These are phyloP conservation scores for Mortierella sp. DNA, from an alignment of 371 early-diverging fungal genomes.

Conservation along the genomic window DNA sequence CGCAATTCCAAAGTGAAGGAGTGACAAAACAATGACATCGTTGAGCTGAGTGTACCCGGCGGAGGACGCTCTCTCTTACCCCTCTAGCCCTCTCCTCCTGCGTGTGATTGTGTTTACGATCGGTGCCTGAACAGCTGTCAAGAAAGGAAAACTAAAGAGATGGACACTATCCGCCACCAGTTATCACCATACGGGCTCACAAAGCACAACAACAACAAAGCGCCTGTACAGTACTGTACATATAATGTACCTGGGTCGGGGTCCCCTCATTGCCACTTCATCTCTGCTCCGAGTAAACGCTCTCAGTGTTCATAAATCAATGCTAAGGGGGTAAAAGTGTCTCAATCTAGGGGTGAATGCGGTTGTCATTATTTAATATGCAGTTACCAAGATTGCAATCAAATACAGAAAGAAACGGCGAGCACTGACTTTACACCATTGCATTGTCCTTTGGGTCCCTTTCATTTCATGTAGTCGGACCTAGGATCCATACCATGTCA, in stretches of 20 bases:
- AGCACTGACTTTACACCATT: neutral
- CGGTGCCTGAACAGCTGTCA: neutral
- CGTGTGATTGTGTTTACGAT: neutral
- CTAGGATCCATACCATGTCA: neutral
- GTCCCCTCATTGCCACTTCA: neutral
- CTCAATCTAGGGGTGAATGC: neutral
- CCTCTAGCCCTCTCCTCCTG: neutral
- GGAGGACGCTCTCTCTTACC: no score
- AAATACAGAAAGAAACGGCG: neutral
- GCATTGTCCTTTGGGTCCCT: neutral
- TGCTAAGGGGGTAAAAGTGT: neutral
- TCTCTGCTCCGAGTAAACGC: neutral
- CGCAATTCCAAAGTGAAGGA: neutral
- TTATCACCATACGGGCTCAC: conserved; percentile 1
- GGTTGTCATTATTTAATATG: neutral
- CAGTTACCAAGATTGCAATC: conserved; percentile 2
- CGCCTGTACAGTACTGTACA: neutral
- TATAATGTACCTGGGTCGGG: neutral
- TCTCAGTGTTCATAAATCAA: conserved; percentile 6
- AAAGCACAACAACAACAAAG: neutral
- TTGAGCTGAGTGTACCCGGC: neutral
- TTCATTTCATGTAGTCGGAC: neutral
- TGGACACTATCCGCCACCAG: neutral
- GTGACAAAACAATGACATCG: no score
- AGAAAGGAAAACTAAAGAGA: neutral